These are phyloP conservation scores for Colletotrichum trifolii DNA, from an alignment of 2,329 filamentous ascomycete genomes.

Conservation along the genomic window DNA sequence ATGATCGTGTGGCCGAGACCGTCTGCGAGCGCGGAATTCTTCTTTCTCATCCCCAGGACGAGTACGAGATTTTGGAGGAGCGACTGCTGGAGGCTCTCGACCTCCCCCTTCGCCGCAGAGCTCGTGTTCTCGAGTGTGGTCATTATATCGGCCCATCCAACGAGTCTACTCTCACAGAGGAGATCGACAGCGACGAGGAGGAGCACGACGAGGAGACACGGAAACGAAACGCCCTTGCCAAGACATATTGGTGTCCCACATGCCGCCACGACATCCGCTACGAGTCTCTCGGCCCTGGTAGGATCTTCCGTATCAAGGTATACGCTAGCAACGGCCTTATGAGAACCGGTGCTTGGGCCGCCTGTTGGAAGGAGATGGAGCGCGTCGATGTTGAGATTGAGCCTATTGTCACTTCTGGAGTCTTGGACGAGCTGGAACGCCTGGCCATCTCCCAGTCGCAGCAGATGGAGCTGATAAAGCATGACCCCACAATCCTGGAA, in stretches of 20 bases:
- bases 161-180: conserved; percentile 54
- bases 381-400: conserved; percentile 94
- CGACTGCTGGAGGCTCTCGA: conserved; percentile 69
- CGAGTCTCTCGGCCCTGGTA: conserved; percentile 63
- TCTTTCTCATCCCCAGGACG: conserved; percentile 81
- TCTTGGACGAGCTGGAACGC: conserved; percentile 68
- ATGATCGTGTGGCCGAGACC: conserved; percentile 77
- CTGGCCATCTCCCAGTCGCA: conserved; percentile 58
- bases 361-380: conserved; percentile 98
- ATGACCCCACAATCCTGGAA: conserved; percentile 40
- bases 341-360: conserved; percentile 89
- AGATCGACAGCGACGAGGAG: conserved; percentile 59
- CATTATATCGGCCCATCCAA: conserved; percentile 77
- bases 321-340: conserved; percentile 97
- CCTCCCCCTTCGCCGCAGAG: conserved; percentile 71
- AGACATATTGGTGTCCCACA: conserved; percentile 66
- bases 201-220: conserved; percentile 48
- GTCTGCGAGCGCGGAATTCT: conserved; percentile 79
- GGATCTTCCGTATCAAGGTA: conserved; percentile 82
- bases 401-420: conserved; percentile 71
- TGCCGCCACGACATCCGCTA: conserved; percentile 66
- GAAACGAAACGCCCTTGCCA: conserved; percentile 38
- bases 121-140: conserved; percentile 78
- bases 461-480: conserved; percentile 48
- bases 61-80: conserved; percentile 72